Percentiles rank a stretch among this genome's conserved stretches.
phyloP scores from a whole-genome alignment of 257 asterid species.

The Nicotiana sylvestris region DNA sequence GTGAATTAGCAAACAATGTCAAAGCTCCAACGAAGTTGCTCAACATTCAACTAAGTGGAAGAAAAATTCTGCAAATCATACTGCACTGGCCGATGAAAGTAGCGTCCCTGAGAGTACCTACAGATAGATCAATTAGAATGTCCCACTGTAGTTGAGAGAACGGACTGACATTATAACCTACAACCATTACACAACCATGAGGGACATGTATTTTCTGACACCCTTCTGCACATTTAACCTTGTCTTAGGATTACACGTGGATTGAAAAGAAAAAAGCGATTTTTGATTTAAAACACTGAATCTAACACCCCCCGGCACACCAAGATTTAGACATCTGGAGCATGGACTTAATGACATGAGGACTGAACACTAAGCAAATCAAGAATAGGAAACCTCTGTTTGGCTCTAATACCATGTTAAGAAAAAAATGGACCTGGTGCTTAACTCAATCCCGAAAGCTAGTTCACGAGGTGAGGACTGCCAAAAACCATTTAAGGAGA shows the following conservation, averaged over 20 bases:
- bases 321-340: neutral
- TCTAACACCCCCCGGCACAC: neutral
- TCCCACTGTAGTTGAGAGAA: no score
- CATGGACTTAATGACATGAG: neutral
- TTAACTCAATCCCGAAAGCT: neutral
- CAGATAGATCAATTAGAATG: no score
- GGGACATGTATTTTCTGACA: no score
- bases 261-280: no score
- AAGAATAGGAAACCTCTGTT: neutral
- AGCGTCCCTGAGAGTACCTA: neutral
- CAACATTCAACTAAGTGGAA: neutral
- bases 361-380: neutral
- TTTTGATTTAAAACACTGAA: no score
- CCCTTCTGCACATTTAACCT: no score
- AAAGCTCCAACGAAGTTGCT: neutral
- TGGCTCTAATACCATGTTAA: neutral
- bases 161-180: no score
- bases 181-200: no score
- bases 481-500: neutral
- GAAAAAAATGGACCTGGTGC: neutral
- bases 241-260: no score
- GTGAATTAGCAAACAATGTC: neutral
- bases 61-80: neutral
- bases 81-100: neutral
- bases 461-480: neutral